phyloP scores from a whole-genome alignment of 805 yeast genomes.

The Kazachstania bromeliacearum region DNA sequence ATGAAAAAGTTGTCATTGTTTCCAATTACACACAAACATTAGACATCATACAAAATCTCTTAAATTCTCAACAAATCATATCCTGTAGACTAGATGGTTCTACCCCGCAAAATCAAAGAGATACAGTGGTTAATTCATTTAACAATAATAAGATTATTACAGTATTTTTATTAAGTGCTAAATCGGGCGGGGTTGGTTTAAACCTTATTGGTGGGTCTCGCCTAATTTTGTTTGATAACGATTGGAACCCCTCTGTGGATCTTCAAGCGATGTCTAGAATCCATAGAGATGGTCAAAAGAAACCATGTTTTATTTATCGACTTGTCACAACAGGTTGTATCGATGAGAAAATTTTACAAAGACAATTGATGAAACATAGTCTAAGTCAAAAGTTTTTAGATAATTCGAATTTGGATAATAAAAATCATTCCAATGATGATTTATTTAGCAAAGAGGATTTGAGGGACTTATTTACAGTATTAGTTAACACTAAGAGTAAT shows the following conservation, averaged over 20 bases:
- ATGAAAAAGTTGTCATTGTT: constrained; percentile 76
- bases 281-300: constrained; percentile 85
- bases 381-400: constrained; percentile 65
- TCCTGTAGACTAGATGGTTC: constrained; percentile 75
- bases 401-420: constrained; percentile 17
- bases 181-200: constrained; percentile 90
- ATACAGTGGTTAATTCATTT: constrained; percentile 56
- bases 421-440: constrained; percentile 42
- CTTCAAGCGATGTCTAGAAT: constrained; percentile 92
- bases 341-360: constrained; percentile 88
- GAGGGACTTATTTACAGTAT: constrained; percentile 62
- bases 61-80: constrained; percentile 40
- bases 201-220: constrained; percentile 87
- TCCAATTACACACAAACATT: constrained; percentile 85
- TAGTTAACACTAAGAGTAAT: constrained; percentile 42
- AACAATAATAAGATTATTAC: constrained; percentile 43
- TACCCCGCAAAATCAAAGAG: constrained; percentile 60
- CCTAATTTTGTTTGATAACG: constrained; percentile 77
- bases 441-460: constrained; percentile 62
- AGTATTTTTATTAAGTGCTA: constrained; percentile 73
- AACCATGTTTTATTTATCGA: constrained; percentile 72
- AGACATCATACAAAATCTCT: constrained; percentile 56
- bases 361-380: constrained; percentile 78
- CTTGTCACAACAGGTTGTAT: constrained; percentile 80
- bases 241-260: constrained; percentile 94